Evolutionary conservation across 768 basidiomycete genomes (phyloP).

Genomic region (Cubamyces sp.): DNA sequence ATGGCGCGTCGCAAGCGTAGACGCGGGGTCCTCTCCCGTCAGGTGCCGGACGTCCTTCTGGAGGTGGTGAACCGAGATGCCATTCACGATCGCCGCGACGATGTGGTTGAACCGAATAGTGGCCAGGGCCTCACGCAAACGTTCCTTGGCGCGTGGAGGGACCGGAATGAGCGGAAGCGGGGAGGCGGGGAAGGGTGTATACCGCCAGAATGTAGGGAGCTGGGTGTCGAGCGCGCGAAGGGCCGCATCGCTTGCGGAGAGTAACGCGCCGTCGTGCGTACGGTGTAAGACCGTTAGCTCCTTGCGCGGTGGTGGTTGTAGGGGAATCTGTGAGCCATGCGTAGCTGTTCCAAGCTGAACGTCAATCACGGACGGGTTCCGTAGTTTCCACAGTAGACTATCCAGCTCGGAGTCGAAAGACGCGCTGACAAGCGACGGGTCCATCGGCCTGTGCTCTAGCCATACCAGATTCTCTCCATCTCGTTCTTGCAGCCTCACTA

Average conservation of each 20-base stretch:
- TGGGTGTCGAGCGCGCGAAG: slow-evolving; percentile 40
- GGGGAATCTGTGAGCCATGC: slow-evolving; percentile 1
- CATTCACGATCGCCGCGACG: slow-evolving; percentile 68
- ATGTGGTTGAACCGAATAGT: slow-evolving; percentile 68
- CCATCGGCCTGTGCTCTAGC: slow-evolving; percentile 58
- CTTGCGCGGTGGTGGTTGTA: not conserved
- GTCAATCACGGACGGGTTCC: not conserved
- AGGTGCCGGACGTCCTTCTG: slow-evolving; percentile 75
- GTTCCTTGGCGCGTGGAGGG: slow-evolving; percentile 52
- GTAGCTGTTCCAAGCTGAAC: not conserved
- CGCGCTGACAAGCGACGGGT: slow-evolving; percentile 41
- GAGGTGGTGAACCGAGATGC: slow-evolving; percentile 68
- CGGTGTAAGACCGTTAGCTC: slow-evolving; percentile 41
- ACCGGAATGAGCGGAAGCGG: slow-evolving; percentile 60
- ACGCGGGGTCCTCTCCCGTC: slow-evolving; percentile 80
- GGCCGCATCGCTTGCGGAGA: slow-evolving; percentile 43
- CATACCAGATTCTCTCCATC: slow-evolving; percentile 53
- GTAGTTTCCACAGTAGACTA: slow-evolving; percentile 3
- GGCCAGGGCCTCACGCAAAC: slow-evolving; percentile 59
- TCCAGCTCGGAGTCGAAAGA: slow-evolving; percentile 27
- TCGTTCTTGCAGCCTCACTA: slow-evolving; percentile 26
- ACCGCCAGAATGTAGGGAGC: slow-evolving; percentile 74
- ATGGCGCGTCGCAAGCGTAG: slow-evolving; percentile 75
- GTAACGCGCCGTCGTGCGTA: slow-evolving; percentile 47
- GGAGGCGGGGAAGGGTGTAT: slow-evolving; percentile 57